phyloP scores from a whole-genome alignment of 2,329 filamentous ascomycete genomes.

The Scopulariopsis brevicaulis region DNA sequence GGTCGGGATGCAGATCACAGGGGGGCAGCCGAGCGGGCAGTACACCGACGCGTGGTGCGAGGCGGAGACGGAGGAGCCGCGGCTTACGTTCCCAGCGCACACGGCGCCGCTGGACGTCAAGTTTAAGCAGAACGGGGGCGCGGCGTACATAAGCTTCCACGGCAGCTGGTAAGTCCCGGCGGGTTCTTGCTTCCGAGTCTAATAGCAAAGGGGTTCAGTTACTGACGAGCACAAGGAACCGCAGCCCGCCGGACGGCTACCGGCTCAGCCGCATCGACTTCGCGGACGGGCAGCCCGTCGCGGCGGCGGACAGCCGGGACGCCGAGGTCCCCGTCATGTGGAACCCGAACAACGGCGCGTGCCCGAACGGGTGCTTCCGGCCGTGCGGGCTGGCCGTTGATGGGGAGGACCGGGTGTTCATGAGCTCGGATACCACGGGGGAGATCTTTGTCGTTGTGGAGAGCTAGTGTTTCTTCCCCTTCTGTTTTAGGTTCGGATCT shows the following conservation, averaged over 20 bases:
- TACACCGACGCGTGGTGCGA: constrained; percentile 15
- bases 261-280: constrained; percentile 24
- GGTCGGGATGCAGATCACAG: background rate
- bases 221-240: constrained; percentile 14
- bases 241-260: constrained; percentile 22
- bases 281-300: constrained; percentile 19
- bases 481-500: background rate
- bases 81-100: constrained; percentile 50
- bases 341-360: constrained; percentile 32
- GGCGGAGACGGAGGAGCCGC: constrained; percentile 37
- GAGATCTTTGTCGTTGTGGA: constrained; percentile 37
- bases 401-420: constrained; percentile 32
- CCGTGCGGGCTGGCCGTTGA: constrained; percentile 34
- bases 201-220: background rate
- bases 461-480: background rate
- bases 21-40: background rate
- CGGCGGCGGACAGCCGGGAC: constrained; percentile 20
- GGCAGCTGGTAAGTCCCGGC: constrained; percentile 38
- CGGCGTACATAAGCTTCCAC: constrained; percentile 51
- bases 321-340: constrained; percentile 34
- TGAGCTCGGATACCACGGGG: constrained; percentile 40
- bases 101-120: constrained; percentile 54
- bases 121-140: constrained; percentile 41
- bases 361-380: constrained; percentile 37
- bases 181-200: too few relatives aligned